A percentile compares a stretch with the other conserved stretches of the same genome.
These are phyloP conservation scores for Skeletonema menzelii DNA, from an alignment of 108 stramenopile species.

Conservation along the genomic window DNA sequence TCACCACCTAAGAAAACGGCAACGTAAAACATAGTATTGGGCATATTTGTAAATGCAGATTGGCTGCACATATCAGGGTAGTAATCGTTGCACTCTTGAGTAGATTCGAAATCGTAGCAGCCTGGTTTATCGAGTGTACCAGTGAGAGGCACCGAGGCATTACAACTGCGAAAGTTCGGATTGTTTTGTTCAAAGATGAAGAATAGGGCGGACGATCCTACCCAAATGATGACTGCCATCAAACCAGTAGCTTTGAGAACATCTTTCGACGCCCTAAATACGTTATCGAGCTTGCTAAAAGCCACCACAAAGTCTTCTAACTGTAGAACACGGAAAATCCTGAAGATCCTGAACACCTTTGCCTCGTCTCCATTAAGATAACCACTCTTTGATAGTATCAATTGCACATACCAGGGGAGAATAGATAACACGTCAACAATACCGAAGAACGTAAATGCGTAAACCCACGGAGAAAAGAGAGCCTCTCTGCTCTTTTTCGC, in stretches of 20 bases:
- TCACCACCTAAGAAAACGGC: conserved; percentile 92
- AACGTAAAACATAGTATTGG: conserved; percentile 84
- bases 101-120: conserved; percentile 77
- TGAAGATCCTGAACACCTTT: conserved; percentile 80
- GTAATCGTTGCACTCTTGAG: conserved; percentile 60
- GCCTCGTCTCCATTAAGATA: conserved; percentile 59
- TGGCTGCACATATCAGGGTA: conserved; percentile 82
- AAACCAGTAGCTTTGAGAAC: conserved; percentile 89
- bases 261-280: conserved; percentile 81
- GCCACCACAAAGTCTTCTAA: conserved; percentile 89
- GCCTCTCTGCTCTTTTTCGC: conserved; percentile 87
- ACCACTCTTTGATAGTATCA: conserved; percentile 51
- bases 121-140: conserved; percentile 42
- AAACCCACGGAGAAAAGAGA: conserved; percentile 70
- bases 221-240: conserved; percentile 91
- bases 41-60: conserved; percentile 81
- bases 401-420: conserved; percentile 85
- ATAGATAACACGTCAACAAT: conserved; percentile 87
- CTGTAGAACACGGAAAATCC: conserved; percentile 90
- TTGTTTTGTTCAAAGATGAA: conserved; percentile 88
- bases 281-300: conserved; percentile 92
- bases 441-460: conserved; percentile 90
- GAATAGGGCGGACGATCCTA: conserved; percentile 87
- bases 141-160: conserved; percentile 62
- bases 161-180: conserved; percentile 77